Base-by-base conservation (phyloP, 2,329 filamentous ascomycete genomes). In the Fusarium sp. region DNA sequence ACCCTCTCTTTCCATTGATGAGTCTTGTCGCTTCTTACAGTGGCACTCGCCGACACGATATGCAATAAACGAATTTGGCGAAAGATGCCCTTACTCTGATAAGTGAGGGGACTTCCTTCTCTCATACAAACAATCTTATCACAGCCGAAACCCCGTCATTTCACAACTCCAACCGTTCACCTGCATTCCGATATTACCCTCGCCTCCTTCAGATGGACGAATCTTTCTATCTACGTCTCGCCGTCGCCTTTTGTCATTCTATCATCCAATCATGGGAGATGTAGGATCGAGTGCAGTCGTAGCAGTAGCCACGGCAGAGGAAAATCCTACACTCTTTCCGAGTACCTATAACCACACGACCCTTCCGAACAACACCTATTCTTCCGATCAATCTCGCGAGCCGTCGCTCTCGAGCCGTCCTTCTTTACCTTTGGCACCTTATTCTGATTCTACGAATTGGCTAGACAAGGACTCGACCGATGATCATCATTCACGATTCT, bases 401-500 rank as follows among this genome's bases (percentile, higher is more conserved):
- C 50, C 44, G 14, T 52, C 64, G 5, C 18, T 46, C 14, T 52
- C 45, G 7, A 61, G 53, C 22, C 52, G 39, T 17, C 39, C 29
- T 4, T 39, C 39, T 29, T 12, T 53, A 33, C 65, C 56, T 27
- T 49, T 29, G 14, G 61, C 17, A 5, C 54, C 41, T 29, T 58
- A 54, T 15, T 45, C 62, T 22, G 31, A 41, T 3, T 71, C 68
- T 4, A 35, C 42, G 18, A 25, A 47, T 33, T 59, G 57, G 3
- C 44, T 14, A 13, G 45, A 35, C 35, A 64, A 42, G 12, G 52
- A 59, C 33, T 71, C 63, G 12, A 68, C 41, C 33, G 68, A 71
- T 38, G 62, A 67, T 18, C 14, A 55, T 18, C 44, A 46, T 29
- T 42, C 57, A 9, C 57, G 53, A 27, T 20, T 31, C n/a, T 56